Conservation (phyloP, 2,329 filamentous ascomycete species). For the Metarhizium rileyi region DNA sequence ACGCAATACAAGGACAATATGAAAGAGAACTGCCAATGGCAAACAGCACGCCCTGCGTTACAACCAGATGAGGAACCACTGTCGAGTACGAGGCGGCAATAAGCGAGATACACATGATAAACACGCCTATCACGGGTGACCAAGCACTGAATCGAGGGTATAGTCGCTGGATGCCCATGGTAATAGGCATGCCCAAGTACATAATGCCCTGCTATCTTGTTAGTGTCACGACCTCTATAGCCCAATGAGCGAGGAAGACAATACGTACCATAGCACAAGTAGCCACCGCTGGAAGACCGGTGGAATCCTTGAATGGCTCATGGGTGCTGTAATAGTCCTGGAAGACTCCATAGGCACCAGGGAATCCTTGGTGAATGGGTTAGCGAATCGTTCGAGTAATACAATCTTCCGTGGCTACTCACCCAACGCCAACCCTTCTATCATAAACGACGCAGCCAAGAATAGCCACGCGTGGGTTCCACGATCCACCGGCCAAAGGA, state of each 20-base stretch:
- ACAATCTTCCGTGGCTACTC: not conserved
- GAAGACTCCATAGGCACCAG: constrained; percentile 56
- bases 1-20: constrained; percentile 42
- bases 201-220: constrained; percentile 30
- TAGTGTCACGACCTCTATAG: not conserved
- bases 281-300: constrained; percentile 47
- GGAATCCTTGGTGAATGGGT: constrained; percentile 38
- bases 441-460: constrained; percentile 14
- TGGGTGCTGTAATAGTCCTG: constrained; percentile 53
- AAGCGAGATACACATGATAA: constrained; percentile 37
- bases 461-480: constrained; percentile 27
- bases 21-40: constrained; percentile 40
- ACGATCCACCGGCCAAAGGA: constrained; percentile 13
- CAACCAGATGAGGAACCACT: constrained; percentile 39
- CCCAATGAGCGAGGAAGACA: not conserved
- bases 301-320: constrained; percentile 39
- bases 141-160: constrained; percentile 27
- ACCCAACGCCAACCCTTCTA: constrained; percentile 13
- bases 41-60: constrained; percentile 48
- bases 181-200: constrained; percentile 38
- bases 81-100: constrained; percentile 38
- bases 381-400: not conserved
- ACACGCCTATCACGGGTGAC: constrained; percentile 29
- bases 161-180: constrained; percentile 32
- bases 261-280: constrained; percentile 42